phyloP scores from a whole-genome alignment of 352 stramenopile species.

The Globisporangium takayamanum region DNA sequence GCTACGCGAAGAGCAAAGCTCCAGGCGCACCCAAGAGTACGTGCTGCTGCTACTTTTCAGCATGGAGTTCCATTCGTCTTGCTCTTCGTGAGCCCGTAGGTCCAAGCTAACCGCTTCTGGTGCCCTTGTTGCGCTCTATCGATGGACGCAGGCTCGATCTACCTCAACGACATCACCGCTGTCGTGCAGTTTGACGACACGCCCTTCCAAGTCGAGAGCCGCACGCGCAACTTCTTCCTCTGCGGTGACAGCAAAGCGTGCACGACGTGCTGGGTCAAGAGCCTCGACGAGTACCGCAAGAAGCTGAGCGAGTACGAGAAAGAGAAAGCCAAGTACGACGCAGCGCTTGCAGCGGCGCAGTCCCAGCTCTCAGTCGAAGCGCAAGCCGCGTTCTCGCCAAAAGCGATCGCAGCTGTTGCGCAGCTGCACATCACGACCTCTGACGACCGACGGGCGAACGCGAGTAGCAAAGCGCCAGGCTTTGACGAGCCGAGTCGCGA shows the following conservation, averaged over 20 bases:
- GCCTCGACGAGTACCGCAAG: slow-evolving; percentile 73
- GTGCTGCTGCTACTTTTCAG: not conserved
- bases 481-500: slow-evolving; percentile 13
- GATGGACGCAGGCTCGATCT: slow-evolving; percentile 56
- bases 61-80: not conserved
- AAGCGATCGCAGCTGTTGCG: not conserved
- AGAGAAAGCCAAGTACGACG: slow-evolving; percentile 35
- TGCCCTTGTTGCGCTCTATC: not conserved
- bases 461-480: slow-evolving; percentile 1
- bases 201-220: slow-evolving; percentile 81
- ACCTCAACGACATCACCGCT: slow-evolving; percentile 82
- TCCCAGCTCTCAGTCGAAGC: slow-evolving; percentile 8
- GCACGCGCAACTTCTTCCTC: slow-evolving; percentile 80
- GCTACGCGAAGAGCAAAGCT: slow-evolving; percentile 51
- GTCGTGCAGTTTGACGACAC: slow-evolving; percentile 82
- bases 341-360: slow-evolving; percentile 9
- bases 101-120: not conserved
- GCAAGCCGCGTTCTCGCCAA: not conserved
- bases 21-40: slow-evolving; percentile 42
- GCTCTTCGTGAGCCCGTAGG: not conserved
- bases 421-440: slow-evolving; percentile 2
- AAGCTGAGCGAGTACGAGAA: slow-evolving; percentile 68
- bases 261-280: slow-evolving; percentile 74
- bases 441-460: not conserved
- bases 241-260: slow-evolving; percentile 81